Base-by-base conservation (phyloP, 2,329 filamentous ascomycete species). In the Nigrospora sphaerica region DNA sequence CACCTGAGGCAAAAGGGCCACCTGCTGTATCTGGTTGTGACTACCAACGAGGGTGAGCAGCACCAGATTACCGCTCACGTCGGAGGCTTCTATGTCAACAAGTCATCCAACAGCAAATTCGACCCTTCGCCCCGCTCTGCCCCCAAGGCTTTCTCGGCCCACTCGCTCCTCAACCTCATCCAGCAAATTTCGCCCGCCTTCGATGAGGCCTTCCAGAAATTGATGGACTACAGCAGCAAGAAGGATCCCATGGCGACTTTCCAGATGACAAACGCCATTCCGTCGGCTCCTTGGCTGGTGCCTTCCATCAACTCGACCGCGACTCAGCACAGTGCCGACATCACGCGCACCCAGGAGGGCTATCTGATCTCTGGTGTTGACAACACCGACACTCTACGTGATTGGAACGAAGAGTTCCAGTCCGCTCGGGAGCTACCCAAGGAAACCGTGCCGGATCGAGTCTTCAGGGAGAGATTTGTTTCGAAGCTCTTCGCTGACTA, bases 371-470 rank as follows among this genome's bases (percentile, higher is more conserved):
- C 88, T 17, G 95, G 95, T 31, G 84, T 91, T 23, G 93, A 98
- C 60, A 95, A 92, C 63, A 88, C 89, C 0, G 93, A 98, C 62
- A 95, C 90, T 5, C 74, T 98, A 52, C 83, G 93, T 48, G 93
- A 98, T 66, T 98, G 95, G 92, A 98, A 98, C 58, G 93, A 98
- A 66, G 93, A 98, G 63, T 95, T 98, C 62, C 93, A 98, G 67
- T 95, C 92, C 2, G 95, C 93, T 12, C 85, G 89, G 58, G 93
- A 98, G 66, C 78, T 98, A 52, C 91, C 92, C 32, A 92, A 90
- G 62, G 92, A 96, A 53, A 89, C 84, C 9, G 87, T 98, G 12
- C 92, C 96, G 66, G 93, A 98, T 62, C 83, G 92, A 45, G 91
- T 98, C 16, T 97, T 97, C 77, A 81, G 93, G 31, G 93, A 98